Conservation (phyloP, 768 basidiomycete genomes). For the Rhizopogon roseolus region DNA sequence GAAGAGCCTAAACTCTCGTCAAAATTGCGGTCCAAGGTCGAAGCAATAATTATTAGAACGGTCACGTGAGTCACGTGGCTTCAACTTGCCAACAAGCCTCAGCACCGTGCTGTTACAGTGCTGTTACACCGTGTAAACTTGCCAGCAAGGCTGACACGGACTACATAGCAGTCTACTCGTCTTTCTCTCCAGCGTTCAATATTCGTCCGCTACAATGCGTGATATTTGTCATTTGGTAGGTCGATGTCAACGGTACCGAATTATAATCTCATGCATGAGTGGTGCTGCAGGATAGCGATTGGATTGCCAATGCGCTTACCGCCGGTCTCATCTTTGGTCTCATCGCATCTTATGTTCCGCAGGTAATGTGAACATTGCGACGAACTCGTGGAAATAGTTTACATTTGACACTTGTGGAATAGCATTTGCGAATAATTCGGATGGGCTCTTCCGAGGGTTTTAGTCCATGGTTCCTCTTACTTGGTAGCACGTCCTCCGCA, state of each 20-base stretch:
- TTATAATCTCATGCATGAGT: not conserved
- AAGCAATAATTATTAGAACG: too few relatives aligned
- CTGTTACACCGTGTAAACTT: too few relatives aligned
- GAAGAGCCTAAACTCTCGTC: too few relatives aligned
- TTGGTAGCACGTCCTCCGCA: slow-evolving; percentile 82
- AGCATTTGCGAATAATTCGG: slow-evolving; percentile 80
- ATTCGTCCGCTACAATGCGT: not conserved
- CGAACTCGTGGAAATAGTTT: not conserved
- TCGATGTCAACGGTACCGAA: not conserved
- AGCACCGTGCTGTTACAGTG: too few relatives aligned
- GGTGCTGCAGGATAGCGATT: slow-evolving; percentile 58
- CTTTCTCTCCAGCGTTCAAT: too few relatives aligned
- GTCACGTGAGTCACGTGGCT: too few relatives aligned
- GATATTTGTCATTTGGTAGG: not conserved
- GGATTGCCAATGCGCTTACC: slow-evolving; percentile 56
- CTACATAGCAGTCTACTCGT: too few relatives aligned
- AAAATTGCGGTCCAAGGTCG: too few relatives aligned
- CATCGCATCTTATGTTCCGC: slow-evolving; percentile 79
- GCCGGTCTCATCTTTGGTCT: slow-evolving; percentile 69
- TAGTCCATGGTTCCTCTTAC: slow-evolving; percentile 85
- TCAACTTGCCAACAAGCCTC: too few relatives aligned
- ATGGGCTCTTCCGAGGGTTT: slow-evolving; percentile 82
- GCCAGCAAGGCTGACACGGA: too few relatives aligned
- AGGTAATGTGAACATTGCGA: slow-evolving; percentile 38
- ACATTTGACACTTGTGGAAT: not conserved